Evolutionary conservation across 1,284 basidiomycete genomes (phyloP), one percentile per base, ranked within the genome.

Genomic region (Austroboletus novae-zelandiae): DNA sequence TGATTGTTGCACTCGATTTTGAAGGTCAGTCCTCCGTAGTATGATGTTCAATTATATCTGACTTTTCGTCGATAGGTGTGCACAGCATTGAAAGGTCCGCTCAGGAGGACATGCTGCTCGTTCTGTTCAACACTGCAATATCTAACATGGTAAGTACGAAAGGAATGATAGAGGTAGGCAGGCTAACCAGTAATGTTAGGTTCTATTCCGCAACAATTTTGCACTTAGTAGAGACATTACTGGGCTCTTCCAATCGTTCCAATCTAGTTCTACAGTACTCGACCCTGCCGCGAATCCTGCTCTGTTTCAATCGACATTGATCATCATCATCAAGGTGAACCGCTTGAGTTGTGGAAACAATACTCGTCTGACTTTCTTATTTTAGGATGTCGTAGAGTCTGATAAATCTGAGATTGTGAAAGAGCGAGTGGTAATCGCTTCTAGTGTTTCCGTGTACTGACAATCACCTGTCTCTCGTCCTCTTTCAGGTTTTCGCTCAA

Each of bases 201-300:
- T 84, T 0, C 66, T 84, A 1, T 84, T 84, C 66, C 74, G 82
- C 6, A 84, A 84, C 53, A 84, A 84, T 52, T 85, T 84, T 53
- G 80, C 80, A 0, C 61, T 84, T 2, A 77, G 77, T 23, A 68
- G 81, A 10, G 78, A 82, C 54, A 81, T 85, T 31, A 71, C 76
- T 5, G 79, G 76, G 1, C 71, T 84, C 1, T 85, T 84, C 54
- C 77, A 81, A 52, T 83, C 82, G 0, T 84, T 84, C 68, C 83
- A 84, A 56, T 79, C 80, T 0, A 82, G 81, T 9, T 76, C 81
- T 0, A 74, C 76, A 0, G 73, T 84, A 8, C 64, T 85, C 2
- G 79, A 85, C 55, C 82, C 83, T 1, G 69, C 72, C 8, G 69
- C 77, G 0, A 85, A 84, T 58, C 80, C 79, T 0, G 71, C 73